phyloP scores from a whole-genome alignment of 371 early-diverging fungal species.

The Mortierella sp. region DNA sequence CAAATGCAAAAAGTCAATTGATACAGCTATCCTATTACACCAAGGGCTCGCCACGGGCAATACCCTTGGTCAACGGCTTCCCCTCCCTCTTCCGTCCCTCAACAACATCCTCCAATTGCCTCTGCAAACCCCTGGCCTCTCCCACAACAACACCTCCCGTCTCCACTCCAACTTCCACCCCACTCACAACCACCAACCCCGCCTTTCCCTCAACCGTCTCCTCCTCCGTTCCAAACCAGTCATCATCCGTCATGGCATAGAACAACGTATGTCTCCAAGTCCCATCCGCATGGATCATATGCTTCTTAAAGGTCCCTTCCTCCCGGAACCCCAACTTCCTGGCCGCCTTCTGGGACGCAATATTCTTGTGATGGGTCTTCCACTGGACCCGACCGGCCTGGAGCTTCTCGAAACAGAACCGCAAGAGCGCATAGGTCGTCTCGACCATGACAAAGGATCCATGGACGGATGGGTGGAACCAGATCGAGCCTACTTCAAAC shows the following conservation, averaged over 20 bases:
- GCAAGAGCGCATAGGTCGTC: conserved; percentile 33
- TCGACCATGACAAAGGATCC: conserved; percentile 50
- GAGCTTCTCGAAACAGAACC: conserved; percentile 41
- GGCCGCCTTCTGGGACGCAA: conserved; percentile 62
- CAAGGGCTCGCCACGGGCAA: conserved; percentile 12
- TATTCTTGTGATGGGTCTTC: conserved; percentile 60
- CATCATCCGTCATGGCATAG: conserved; percentile 55
- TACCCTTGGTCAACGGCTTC: conserved; percentile 21
- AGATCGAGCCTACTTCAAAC: conserved; percentile 40
- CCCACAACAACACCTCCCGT: neutral
- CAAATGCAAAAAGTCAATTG: too few species aligned
- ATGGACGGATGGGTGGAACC: conserved; percentile 49
- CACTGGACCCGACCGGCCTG: conserved; percentile 53
- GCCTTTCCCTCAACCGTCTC: conserved; percentile 19
- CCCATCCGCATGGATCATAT: conserved; percentile 53
- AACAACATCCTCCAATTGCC: conserved; percentile 29
- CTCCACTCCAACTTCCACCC: neutral
- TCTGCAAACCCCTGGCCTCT: conserved; percentile 12
- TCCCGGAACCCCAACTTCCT: conserved; percentile 59
- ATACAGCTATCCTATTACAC: neutral
- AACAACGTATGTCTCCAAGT: conserved; percentile 34
- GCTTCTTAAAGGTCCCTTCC: conserved; percentile 62
- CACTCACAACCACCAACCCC: conserved; percentile 17
- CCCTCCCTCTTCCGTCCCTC: conserved; percentile 27
- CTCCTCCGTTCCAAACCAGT: conserved; percentile 39